These are phyloP conservation scores for Fimicolochytrium jonesii DNA, from an alignment of 192 early-diverging fungal species.

Conservation along the genomic window DNA sequence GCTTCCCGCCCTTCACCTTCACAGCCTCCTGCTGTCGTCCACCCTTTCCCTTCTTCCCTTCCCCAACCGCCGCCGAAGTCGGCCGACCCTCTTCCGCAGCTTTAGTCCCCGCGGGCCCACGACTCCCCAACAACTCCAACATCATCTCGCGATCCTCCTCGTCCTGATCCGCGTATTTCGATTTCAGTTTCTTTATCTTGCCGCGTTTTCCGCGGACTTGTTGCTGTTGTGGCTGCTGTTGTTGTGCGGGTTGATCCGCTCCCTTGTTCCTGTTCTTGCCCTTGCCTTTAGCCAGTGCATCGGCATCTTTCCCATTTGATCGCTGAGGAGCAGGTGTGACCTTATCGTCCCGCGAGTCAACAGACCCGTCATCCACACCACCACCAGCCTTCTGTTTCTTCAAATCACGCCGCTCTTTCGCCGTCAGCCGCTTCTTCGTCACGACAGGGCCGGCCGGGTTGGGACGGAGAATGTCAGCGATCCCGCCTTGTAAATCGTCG, in stretches of 20 bases:
- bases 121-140: conserved; percentile 72
- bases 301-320: too few relatives aligned
- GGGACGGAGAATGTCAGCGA: neutral
- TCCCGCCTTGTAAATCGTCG: neutral
- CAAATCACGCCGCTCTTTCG: conserved; percentile 79
- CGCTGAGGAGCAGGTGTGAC: too few relatives aligned
- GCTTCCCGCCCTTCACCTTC: neutral
- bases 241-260: too few relatives aligned
- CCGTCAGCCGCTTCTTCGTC: conserved; percentile 50
- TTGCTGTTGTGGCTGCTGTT: conserved; percentile 29
- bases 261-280: too few relatives aligned
- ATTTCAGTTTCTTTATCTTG: conserved; percentile 88
- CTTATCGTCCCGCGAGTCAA: too few relatives aligned
- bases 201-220: conserved; percentile 77
- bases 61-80: conserved; percentile 29
- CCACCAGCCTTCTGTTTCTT: conserved; percentile 57
- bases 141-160: conserved; percentile 85
- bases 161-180: conserved; percentile 92
- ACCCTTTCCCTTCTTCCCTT: neutral
- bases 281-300: too few relatives aligned
- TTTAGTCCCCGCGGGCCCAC: conserved; percentile 8
- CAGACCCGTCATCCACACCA: too few relatives aligned
- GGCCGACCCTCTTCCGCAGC: conserved; percentile 25
- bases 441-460: too few relatives aligned
- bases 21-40: neutral